Base-by-base conservation (phyloP, 192 early-diverging fungal genomes). In the Entrophospora sp. region DNA sequence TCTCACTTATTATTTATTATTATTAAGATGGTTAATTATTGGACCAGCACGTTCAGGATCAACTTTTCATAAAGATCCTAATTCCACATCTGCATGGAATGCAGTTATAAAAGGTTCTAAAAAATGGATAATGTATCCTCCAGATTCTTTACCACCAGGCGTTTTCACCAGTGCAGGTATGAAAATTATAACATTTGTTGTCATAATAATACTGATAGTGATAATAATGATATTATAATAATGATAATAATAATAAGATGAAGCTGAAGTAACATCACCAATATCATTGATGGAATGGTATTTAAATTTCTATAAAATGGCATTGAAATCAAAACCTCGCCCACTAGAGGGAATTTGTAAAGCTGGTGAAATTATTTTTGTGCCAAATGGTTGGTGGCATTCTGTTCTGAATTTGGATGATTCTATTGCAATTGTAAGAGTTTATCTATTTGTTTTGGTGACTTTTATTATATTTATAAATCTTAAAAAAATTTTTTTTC, bases 301-400 rank as follows among this genome's bases (percentile, higher is more conserved):
- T 56, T 64, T 83, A 43, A 85, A 82, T 43, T 83, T 77, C 66
- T 84, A 83, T 58, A 73, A 75, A 24, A 77, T 81, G 30, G 75
- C 79, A 34, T 68, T 80, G 28, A 75, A 68, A 30, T 73, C 58
- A 46, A 34, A 72, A 14, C 32, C 65, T 3, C 69, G 74, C 22
- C 78, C 85, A 8, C 53, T 82, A 31, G 86, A 88, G 62, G 79
- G 82, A 7, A 75, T 87, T 13, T 88, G 86, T 69, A 55, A 76
- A 24, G 80, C 78, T 14, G 88, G 88, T 14, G 88, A 89, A 57
- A 63, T 88, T 44, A 72, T 88, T 63, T 88, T 85, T 73, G 86
- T 89, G 2, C 88, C 88, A 1, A 63, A 75, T 32, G 83, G 83
- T 20, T 89, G 88, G 88, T 89, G 86, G 86, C 88, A 89, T 73